These are phyloP conservation scores for Recurvomyces mirabilis DNA, from an alignment of 495 filamentous ascomycete genomes.

Conservation along the genomic window DNA sequence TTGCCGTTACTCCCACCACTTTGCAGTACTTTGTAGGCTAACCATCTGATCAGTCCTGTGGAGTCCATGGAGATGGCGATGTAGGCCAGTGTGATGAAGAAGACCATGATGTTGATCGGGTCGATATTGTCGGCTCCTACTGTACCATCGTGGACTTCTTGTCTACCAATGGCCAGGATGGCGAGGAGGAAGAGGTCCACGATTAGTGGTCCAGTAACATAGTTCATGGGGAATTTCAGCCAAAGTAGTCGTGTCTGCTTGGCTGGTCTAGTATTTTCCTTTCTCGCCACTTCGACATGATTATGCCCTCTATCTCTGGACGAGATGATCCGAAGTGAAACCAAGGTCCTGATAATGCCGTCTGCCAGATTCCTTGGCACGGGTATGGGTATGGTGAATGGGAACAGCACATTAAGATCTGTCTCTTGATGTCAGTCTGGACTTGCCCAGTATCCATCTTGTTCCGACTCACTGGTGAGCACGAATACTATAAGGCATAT, in stretches of 20 bases:
- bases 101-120: slow-evolving; percentile 54
- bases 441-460: neutral
- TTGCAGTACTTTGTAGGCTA: slow-evolving; percentile 58
- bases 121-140: slow-evolving; percentile 48
- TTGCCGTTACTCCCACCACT: slow-evolving; percentile 50
- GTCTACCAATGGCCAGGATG: slow-evolving; percentile 47
- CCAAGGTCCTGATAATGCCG: slow-evolving; percentile 33
- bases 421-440: slow-evolving; percentile 4
- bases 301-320: too few relatives aligned
- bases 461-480: slow-evolving; percentile 43
- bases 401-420: slow-evolving; percentile 56
- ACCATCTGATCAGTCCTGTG: slow-evolving; percentile 51
- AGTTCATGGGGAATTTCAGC: slow-evolving; percentile 49
- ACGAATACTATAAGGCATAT: slow-evolving; percentile 53
- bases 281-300: neutral
- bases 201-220: slow-evolving; percentile 52
- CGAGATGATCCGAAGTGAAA: slow-evolving; percentile 39
- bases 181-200: slow-evolving; percentile 55
- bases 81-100: slow-evolving; percentile 57
- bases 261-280: slow-evolving; percentile 7
- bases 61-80: slow-evolving; percentile 65
- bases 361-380: slow-evolving; percentile 40
- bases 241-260: slow-evolving; percentile 27
- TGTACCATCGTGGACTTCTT: slow-evolving; percentile 52
- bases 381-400: slow-evolving; percentile 48